These are phyloP conservation scores for Trichoderma reesei DNA, from an alignment of 495 filamentous ascomycete genomes.

Conservation along the genomic window DNA sequence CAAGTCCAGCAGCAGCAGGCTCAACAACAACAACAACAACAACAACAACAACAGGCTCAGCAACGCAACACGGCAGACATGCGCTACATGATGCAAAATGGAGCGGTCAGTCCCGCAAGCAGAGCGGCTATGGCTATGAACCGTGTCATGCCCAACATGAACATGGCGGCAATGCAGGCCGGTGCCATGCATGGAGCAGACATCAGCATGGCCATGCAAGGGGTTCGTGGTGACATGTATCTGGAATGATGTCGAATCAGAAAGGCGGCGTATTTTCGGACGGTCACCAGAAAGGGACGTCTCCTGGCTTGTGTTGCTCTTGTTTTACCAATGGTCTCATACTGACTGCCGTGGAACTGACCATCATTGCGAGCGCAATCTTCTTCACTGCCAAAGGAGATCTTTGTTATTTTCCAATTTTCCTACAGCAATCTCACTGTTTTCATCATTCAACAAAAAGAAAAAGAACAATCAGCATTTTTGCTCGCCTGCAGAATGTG, in stretches of 20 bases:
- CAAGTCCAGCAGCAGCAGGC: too few relatives aligned
- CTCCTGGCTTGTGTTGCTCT: background rate
- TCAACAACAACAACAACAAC: constrained; percentile 13
- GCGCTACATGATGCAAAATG: constrained; percentile 14
- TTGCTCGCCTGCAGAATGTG: background rate
- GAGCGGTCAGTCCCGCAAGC: constrained; percentile 14
- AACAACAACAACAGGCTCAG: constrained; percentile 11
- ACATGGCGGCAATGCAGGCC: constrained; percentile 18
- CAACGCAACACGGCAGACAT: constrained; percentile 9
- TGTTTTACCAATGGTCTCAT: background rate
- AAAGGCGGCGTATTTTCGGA: constrained; percentile 5
- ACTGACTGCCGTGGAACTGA: background rate
- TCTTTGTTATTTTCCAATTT: too few relatives aligned
- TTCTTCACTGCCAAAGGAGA: too few relatives aligned
- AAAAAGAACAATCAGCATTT: background rate
- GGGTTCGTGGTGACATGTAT: constrained; percentile 33
- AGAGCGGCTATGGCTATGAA: constrained; percentile 18
- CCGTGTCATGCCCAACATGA: constrained; percentile 24
- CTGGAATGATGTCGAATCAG: constrained; percentile 19
- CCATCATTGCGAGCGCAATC: background rate
- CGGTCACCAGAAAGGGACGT: background rate
- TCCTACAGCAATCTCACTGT: constrained; percentile 6
- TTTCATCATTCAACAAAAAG: constrained; percentile 1
- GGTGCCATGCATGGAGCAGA: constrained; percentile 13
- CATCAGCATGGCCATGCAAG: constrained; percentile 23